phyloP scores from a whole-genome alignment of 2,329 filamentous ascomycete genomes.

The Pseudopyrenochaeta lycopersici region DNA sequence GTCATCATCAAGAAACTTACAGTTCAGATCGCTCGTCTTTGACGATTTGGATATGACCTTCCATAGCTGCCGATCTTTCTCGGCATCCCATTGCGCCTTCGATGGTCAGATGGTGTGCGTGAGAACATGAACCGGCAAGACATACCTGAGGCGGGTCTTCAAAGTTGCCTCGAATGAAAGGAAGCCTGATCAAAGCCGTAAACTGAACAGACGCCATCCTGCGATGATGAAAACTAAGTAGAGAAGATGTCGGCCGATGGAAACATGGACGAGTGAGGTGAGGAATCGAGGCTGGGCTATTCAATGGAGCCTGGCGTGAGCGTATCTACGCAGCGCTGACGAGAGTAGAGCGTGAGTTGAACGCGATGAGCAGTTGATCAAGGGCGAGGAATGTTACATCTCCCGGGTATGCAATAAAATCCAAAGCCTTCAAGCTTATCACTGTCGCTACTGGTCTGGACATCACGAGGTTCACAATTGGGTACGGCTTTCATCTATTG shows the following conservation, averaged over 20 bases:
- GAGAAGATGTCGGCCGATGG: neutral
- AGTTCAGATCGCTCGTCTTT: conserved; percentile 84
- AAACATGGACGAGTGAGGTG: conserved; percentile 12
- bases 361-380: no score
- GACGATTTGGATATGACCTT: conserved; percentile 84
- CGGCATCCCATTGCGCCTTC: conserved; percentile 87
- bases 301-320: conserved; percentile 21
- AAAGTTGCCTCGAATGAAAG: conserved; percentile 86
- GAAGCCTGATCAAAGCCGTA: conserved; percentile 88
- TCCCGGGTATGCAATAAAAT: no score
- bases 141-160: conserved; percentile 86
- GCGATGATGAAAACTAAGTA: conserved; percentile 1
- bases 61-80: conserved; percentile 90
- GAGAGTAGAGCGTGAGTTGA: neutral
- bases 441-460: neutral
- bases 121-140: neutral
- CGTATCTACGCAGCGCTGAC: conserved; percentile 9
- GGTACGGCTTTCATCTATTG: neutral
- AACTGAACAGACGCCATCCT: conserved; percentile 51
- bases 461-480: neutral
- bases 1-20: conserved; percentile 57
- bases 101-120: conserved; percentile 16
- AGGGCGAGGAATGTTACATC: no score
- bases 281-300: conserved; percentile 7
- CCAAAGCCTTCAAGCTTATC: no score